Evolutionary conservation across 176 grass and related monocot genomes (phyloP).

Genomic region (Aegilops longissima): DNA sequence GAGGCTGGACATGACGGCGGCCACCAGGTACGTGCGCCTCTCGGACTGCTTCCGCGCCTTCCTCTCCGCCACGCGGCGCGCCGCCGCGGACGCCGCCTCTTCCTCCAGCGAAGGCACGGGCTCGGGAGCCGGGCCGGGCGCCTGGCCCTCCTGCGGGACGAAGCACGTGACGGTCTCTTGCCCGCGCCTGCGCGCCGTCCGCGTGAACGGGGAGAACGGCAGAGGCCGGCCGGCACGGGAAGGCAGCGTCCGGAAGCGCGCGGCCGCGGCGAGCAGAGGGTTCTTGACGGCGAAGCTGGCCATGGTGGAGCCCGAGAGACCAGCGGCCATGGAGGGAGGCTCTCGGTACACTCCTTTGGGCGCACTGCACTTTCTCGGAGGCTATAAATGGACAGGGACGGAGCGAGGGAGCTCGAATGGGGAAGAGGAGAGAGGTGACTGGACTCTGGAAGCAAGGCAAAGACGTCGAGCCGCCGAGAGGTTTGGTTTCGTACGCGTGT

Average conservation of each 20-base stretch:
- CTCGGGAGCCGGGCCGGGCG: background rate
- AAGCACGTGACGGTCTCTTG: conserved; percentile 53
- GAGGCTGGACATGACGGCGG: conserved; percentile 79
- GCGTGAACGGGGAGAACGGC: conserved; percentile 41
- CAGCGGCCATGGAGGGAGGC: conserved; percentile 30
- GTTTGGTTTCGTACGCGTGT: conserved; percentile 19
- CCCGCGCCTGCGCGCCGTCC: conserved; percentile 20
- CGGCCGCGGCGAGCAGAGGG: conserved; percentile 29
- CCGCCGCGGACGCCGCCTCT: conserved; percentile 35
- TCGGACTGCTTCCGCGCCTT: conserved; percentile 61
- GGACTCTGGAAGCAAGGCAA: background rate
- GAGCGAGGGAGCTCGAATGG: background rate
- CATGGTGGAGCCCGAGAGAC: conserved; percentile 33
- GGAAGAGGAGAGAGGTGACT: background rate
- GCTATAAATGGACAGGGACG: conserved; percentile 31
- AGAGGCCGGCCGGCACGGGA: background rate
- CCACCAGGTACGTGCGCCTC: conserved; percentile 73
- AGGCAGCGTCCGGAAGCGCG: conserved; percentile 27
- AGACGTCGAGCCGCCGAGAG: conserved; percentile 1
- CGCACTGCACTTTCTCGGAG: conserved; percentile 1
- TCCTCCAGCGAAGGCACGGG: conserved; percentile 24
- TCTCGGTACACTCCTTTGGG: background rate
- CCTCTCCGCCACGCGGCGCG: conserved; percentile 40
- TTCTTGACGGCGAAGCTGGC: conserved; percentile 43
- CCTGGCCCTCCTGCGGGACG: conserved; percentile 33